phyloP scores from a whole-genome alignment of 345 rosid species.

The Citrus sp. region DNA sequence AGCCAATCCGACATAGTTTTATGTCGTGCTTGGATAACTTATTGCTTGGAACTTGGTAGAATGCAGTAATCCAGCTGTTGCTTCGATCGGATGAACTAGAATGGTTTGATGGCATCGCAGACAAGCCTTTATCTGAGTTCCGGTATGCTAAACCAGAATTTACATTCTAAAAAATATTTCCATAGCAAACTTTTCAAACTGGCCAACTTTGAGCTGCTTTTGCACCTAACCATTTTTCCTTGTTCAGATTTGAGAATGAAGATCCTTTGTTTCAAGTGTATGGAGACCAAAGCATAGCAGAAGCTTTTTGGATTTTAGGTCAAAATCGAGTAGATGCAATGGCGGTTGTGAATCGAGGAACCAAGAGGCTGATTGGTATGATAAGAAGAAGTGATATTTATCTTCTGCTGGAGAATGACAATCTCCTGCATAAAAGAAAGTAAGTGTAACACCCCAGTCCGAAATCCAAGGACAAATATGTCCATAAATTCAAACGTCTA shows the following conservation, averaged over 20 bases:
- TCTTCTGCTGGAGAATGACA: conserved; percentile 30
- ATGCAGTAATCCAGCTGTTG: conserved; percentile 34
- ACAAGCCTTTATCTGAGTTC: conserved; percentile 30
- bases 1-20: background rate
- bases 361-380: conserved; percentile 25
- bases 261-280: conserved; percentile 18
- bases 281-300: conserved; percentile 30
- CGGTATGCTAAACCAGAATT: conserved; percentile 8
- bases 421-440: conserved; percentile 17
- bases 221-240: background rate
- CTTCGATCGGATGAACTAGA: conserved; percentile 44
- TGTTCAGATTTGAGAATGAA: conserved; percentile 28
- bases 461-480: too few species aligned
- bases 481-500: too few species aligned
- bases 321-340: conserved; percentile 22
- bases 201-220: background rate
- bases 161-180: background rate
- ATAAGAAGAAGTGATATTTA: conserved; percentile 27
- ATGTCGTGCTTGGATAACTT: background rate
- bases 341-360: conserved; percentile 17
- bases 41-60: conserved; percentile 15
- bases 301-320: conserved; percentile 27
- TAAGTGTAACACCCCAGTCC: too few species aligned
- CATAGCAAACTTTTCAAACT: background rate
- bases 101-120: conserved; percentile 45